Evolutionary conservation across 2,329 filamentous ascomycete genomes (phyloP).

Genomic region (Hypoxylon rubiginosum): DNA sequence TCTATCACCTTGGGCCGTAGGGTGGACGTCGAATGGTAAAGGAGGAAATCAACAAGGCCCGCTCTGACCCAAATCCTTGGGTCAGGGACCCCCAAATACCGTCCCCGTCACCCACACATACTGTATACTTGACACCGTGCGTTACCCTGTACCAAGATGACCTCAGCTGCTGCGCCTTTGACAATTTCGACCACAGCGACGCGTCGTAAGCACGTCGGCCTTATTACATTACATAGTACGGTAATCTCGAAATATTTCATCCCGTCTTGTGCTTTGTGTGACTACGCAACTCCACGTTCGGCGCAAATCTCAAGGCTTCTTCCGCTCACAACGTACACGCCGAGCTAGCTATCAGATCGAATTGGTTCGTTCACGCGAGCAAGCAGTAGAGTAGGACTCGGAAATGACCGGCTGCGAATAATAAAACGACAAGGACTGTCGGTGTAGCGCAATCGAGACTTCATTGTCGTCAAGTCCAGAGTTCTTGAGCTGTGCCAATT

Average conservation of each 20-base stretch:
- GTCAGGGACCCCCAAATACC: background rate
- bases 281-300: background rate
- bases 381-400: constrained; percentile 15
- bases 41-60: background rate
- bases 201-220: background rate
- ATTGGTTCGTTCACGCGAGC: background rate
- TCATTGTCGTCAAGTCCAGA: background rate
- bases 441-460: constrained; percentile 4
- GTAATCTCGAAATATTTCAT: background rate
- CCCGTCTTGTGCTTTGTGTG: background rate
- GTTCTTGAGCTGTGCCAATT: background rate
- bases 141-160: background rate
- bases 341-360: background rate
- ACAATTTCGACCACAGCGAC: background rate
- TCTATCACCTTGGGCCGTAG: too few species aligned
- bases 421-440: background rate
- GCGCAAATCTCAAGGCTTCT: background rate
- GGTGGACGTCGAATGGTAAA: background rate
- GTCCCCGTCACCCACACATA: background rate
- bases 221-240: background rate
- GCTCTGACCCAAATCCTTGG: background rate
- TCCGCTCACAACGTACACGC: background rate
- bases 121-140: background rate
- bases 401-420: constrained; percentile 13
- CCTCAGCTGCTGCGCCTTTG: background rate